Evolutionary conservation across 2,329 filamentous ascomycete genomes (phyloP).

Genomic region (Amesomyces nigricolor): DNA sequence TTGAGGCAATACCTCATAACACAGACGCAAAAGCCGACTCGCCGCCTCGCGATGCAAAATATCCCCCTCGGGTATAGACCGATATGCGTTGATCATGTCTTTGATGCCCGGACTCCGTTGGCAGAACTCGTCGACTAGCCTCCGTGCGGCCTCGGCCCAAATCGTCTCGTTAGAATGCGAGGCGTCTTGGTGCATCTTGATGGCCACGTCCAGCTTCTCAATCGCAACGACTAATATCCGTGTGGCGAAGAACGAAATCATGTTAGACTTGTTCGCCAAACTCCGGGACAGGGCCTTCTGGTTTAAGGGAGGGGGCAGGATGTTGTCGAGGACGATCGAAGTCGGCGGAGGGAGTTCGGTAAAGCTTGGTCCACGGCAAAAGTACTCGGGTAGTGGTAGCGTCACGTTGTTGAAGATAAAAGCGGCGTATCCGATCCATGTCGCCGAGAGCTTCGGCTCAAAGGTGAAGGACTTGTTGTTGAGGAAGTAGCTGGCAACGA

Average conservation of each 20-base stretch:
- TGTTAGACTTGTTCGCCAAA: slow-evolving; percentile 67
- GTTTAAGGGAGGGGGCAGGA: slow-evolving; percentile 75
- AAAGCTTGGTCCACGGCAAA: slow-evolving; percentile 61
- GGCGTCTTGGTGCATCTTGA: slow-evolving; percentile 54
- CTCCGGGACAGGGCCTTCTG: slow-evolving; percentile 76
- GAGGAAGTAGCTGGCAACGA: slow-evolving; percentile 81
- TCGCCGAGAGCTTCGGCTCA: slow-evolving; percentile 85
- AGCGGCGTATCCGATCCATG: slow-evolving; percentile 90
- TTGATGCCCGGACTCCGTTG: slow-evolving; percentile 76
- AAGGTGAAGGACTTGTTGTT: slow-evolving; percentile 76
- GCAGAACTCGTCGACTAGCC: slow-evolving; percentile 68
- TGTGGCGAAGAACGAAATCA: slow-evolving; percentile 79
- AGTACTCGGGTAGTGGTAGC: slow-evolving; percentile 64
- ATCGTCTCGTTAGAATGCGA: slow-evolving; percentile 37
- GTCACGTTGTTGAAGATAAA: slow-evolving; percentile 79
- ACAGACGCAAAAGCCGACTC: slow-evolving; percentile 74
- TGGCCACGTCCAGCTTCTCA: slow-evolving; percentile 63
- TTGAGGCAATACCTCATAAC: slow-evolving; percentile 76
- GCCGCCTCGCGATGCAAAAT: slow-evolving; percentile 70
- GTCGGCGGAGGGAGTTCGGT: slow-evolving; percentile 69
- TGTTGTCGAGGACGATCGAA: slow-evolving; percentile 74
- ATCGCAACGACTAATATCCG: slow-evolving; percentile 74
- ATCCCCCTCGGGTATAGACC: slow-evolving; percentile 61
- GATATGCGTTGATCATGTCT: slow-evolving; percentile 69
- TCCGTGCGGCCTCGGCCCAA: slow-evolving; percentile 65